Base-by-base conservation (phyloP, 169 alveolate genomes). In the Eimeria zaria region DNA sequence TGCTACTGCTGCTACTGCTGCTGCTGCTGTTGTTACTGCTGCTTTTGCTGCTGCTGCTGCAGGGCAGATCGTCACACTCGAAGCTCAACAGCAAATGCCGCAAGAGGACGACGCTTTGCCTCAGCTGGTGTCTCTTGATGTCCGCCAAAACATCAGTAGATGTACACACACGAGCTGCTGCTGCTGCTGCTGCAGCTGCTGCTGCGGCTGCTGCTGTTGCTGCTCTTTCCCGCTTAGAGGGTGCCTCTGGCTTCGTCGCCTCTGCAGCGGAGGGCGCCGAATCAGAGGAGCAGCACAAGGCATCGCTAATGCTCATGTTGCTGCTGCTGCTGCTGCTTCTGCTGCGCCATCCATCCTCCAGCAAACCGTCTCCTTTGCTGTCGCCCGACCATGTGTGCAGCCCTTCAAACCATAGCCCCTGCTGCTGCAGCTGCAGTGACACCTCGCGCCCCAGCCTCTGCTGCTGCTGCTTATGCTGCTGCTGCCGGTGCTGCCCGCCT, bases 391-490 rank as follows among this genome's bases (percentile, higher is more conserved):
- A 85, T 2, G 93, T 85, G 16, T 85, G 93, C 80, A 85, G 41
- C 44, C 93, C 93, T 30, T 85, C 93, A 85, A 85, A 85, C 93
- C 93, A 85, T 81, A 85, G 51, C 18, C 93, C 93, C 58, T 85
- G 93, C 93, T 85, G 93, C 93, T 85, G 93, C 81, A 85, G 80
- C 76, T 55, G 80, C 93, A 85, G 8, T 3, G 93, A 36, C 44
- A 60, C 80, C 36, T 85, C 81, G 14, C 60, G 81, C 46, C 76
- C 60, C 73, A 24, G 62, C 71, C 60, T 39, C 71, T n/a, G 89
- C 69, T 80, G 89, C 89, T 48, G 89, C 71, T 74, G 85, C 55
- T 74, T 9, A 27, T 16, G 44, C 89, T 51, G 74, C 91, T 83
- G 91, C 91, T 83, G 91, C 89, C 64, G 89, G 11, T 53, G 48